Evolutionary conservation across 2,329 filamentous ascomycete genomes (phyloP).

Genomic region (Trichophyton rubrum): DNA sequence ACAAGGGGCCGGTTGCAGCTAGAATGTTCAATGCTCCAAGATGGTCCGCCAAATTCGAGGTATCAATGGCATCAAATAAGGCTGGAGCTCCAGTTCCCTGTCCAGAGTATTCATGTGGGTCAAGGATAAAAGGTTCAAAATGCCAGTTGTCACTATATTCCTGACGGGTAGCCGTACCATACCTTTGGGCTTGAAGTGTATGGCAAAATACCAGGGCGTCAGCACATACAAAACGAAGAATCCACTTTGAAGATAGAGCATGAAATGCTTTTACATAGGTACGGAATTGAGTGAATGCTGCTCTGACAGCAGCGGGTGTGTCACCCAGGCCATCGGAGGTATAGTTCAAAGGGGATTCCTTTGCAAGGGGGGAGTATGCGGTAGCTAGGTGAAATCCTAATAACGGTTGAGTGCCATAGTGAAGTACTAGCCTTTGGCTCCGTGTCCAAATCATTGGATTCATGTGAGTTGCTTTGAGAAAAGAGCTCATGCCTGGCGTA

Average conservation of each 20-base stretch:
- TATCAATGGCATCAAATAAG: conserved; percentile 46
- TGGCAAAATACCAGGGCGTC: conserved; percentile 44
- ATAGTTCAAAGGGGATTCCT: conserved; percentile 28
- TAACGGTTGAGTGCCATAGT: conserved; percentile 41
- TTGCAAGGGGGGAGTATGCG: conserved; percentile 30
- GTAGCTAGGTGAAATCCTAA: conserved; percentile 47
- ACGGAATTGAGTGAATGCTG: conserved; percentile 16
- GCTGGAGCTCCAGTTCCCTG: conserved; percentile 23
- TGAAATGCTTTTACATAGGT: conserved; percentile 16
- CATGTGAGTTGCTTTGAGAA: conserved; percentile 10
- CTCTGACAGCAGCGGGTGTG: conserved; percentile 3
- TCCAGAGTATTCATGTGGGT: conserved; percentile 31
- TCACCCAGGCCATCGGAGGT: not conserved
- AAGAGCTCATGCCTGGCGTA: conserved; percentile 9
- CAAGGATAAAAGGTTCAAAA: conserved; percentile 31
- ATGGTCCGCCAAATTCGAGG: conserved; percentile 37
- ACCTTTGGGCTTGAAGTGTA: conserved; percentile 33
- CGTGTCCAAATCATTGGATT: conserved; percentile 37
- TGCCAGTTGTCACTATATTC: conserved; percentile 35
- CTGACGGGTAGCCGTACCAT: conserved; percentile 22
- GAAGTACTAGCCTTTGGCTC: conserved; percentile 28
- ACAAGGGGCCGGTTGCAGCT: conserved; percentile 36
- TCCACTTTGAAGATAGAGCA: conserved; percentile 19
- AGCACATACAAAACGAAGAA: conserved; percentile 36
- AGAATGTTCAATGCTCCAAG: conserved; percentile 37